These are phyloP conservation scores for Solanum rostratum DNA, from an alignment of 257 asterid species.

Conservation along the genomic window DNA sequence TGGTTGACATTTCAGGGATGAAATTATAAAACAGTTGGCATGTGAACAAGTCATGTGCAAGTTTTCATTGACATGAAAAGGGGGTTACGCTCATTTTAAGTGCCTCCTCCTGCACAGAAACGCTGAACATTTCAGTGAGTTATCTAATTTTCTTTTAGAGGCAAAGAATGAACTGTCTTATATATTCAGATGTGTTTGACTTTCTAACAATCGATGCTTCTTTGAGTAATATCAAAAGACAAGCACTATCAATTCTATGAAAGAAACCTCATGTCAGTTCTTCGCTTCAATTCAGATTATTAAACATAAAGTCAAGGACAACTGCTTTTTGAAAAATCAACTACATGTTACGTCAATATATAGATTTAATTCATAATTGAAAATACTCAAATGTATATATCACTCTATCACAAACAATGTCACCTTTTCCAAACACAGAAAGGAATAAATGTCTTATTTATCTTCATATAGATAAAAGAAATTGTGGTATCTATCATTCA, in stretches of 20 bases:
- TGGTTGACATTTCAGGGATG: background rate
- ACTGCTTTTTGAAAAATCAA: background rate
- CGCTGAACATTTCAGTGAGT: slow-evolving; percentile 10
- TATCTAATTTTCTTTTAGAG: background rate
- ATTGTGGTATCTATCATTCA: background rate
- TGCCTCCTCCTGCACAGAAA: slow-evolving; percentile 38
- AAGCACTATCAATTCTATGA: background rate
- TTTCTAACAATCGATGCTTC: background rate
- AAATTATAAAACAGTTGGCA: slow-evolving; percentile 1
- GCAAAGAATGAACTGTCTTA: background rate
- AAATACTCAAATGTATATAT: background rate
- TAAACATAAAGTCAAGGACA: background rate
- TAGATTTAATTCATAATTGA: background rate
- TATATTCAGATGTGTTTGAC: background rate
- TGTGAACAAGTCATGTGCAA: slow-evolving; percentile 10
- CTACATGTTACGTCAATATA: background rate
- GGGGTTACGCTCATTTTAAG: slow-evolving; percentile 20
- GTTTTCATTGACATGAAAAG: slow-evolving; percentile 18
- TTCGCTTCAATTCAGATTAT: background rate
- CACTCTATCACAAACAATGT: background rate
- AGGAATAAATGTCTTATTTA: background rate
- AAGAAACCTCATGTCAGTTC: background rate
- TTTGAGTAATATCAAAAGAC: background rate
- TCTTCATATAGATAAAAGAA: background rate
- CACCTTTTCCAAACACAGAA: background rate